A percentile compares a stretch with the other conserved stretches of the same genome.
Conservation (phyloP, 2,329 filamentous ascomycete genomes). For the Coniochaeta hoffmannii region DNA sequence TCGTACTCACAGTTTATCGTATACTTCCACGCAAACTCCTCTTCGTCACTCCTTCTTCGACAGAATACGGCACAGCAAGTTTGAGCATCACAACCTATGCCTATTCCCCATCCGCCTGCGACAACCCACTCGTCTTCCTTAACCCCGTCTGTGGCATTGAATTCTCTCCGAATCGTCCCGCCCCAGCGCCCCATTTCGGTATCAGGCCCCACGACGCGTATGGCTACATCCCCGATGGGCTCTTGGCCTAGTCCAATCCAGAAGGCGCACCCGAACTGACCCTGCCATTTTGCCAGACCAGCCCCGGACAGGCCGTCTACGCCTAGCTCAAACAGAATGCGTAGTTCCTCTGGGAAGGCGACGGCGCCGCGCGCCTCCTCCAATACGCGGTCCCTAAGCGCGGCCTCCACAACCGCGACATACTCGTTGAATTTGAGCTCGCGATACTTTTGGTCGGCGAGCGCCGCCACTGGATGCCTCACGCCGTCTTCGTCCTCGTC, state of each 20-base stretch:
- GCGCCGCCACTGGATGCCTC: background rate
- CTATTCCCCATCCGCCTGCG: background rate
- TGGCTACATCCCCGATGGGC: background rate
- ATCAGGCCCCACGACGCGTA: background rate
- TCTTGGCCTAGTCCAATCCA: background rate
- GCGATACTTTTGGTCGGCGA: background rate
- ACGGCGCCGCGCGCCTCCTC: background rate
- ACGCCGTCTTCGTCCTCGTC: background rate
- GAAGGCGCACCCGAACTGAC: background rate
- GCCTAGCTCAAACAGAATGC: background rate
- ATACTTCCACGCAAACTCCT: constrained; percentile 1
- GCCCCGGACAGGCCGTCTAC: background rate
- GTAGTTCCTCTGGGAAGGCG: background rate
- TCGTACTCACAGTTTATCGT: background rate
- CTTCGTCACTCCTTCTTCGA: background rate
- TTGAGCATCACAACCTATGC: background rate
- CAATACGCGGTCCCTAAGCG: background rate
- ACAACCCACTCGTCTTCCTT: background rate
- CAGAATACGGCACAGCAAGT: constrained; percentile 1
- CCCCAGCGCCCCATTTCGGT: background rate
- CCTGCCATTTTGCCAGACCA: background rate
- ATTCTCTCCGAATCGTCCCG: background rate
- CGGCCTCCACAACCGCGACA: background rate
- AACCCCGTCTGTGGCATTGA: background rate
- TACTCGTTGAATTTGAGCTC: background rate